Conservation (phyloP, 257 asterid species). For the Nicotiana tomentosiformis region DNA sequence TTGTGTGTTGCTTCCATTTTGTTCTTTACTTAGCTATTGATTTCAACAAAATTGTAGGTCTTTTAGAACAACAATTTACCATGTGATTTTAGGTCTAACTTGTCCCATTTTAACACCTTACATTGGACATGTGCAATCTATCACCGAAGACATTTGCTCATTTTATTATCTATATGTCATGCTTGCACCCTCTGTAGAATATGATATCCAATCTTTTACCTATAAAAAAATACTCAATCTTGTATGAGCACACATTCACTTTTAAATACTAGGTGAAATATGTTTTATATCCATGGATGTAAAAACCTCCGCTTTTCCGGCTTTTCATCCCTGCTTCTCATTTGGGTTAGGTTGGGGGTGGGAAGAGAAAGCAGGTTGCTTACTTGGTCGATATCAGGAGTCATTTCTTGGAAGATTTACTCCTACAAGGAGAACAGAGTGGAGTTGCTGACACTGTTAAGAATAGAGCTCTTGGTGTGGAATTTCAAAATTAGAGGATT, state of each 20-base stretch:
- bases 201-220: neutral
- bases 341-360: conserved; percentile 1
- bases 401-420: neutral
- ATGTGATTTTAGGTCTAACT: neutral
- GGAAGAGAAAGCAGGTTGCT: neutral
- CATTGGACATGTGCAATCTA: neutral
- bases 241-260: neutral
- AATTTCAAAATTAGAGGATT: neutral
- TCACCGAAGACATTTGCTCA: neutral
- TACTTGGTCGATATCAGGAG: neutral
- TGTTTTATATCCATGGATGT: neutral
- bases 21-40: neutral
- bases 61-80: neutral
- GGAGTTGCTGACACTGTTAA: neutral
- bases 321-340: neutral
- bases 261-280: neutral
- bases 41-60: neutral
- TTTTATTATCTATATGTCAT: neutral
- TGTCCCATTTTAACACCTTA: neutral
- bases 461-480: neutral
- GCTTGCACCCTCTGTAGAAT: neutral
- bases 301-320: neutral
- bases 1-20: neutral
- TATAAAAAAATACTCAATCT: neutral
- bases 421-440: neutral